These are phyloP conservation scores for Colletotrichum tabaci DNA, from an alignment of 2,329 filamentous ascomycete species.

Conservation along the genomic window DNA sequence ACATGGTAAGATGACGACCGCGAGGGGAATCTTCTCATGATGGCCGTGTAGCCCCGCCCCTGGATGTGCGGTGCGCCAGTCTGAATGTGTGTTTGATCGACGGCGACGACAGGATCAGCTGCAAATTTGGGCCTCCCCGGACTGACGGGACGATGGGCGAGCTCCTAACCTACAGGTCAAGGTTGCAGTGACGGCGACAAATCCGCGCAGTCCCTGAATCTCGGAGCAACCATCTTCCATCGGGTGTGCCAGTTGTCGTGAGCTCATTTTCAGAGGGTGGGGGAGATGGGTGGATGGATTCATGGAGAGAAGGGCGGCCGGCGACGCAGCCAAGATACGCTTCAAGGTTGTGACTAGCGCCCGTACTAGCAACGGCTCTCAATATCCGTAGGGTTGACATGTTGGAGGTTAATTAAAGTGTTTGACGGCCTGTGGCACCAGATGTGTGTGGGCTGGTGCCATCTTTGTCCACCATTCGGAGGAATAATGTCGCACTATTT, in stretches of 20 bases:
- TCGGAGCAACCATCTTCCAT: conserved; percentile 41
- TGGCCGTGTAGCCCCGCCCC: conserved; percentile 16
- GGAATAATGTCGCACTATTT: conserved; percentile 39
- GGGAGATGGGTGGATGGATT: not conserved
- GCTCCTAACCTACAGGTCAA: not conserved
- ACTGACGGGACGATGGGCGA: conserved; percentile 20
- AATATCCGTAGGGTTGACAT: conserved; percentile 41
- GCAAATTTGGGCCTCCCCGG: conserved; percentile 27
- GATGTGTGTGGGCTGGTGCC: conserved; percentile 22
- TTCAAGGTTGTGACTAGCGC: conserved; percentile 39
- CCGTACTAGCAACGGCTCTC: conserved; percentile 18
- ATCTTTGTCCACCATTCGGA: conserved; percentile 28
- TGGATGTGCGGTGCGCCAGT: conserved; percentile 23
- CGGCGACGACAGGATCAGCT: conserved; percentile 34
- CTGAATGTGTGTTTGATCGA: conserved; percentile 41
- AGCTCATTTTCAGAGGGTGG: not conserved
- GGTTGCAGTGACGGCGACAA: conserved; percentile 19
- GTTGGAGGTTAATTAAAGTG: conserved; percentile 38
- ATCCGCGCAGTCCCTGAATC: conserved; percentile 32
- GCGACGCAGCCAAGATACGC: conserved; percentile 31
- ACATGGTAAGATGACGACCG: conserved; percentile 23
- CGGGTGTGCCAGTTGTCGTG: conserved; percentile 9
- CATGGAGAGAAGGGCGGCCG: too few relatives aligned
- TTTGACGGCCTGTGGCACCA: conserved; percentile 27
- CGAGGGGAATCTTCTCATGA: not conserved